phyloP scores from a whole-genome alignment of 2,329 filamentous ascomycete genomes.

The Diplodia sapinea region DNA sequence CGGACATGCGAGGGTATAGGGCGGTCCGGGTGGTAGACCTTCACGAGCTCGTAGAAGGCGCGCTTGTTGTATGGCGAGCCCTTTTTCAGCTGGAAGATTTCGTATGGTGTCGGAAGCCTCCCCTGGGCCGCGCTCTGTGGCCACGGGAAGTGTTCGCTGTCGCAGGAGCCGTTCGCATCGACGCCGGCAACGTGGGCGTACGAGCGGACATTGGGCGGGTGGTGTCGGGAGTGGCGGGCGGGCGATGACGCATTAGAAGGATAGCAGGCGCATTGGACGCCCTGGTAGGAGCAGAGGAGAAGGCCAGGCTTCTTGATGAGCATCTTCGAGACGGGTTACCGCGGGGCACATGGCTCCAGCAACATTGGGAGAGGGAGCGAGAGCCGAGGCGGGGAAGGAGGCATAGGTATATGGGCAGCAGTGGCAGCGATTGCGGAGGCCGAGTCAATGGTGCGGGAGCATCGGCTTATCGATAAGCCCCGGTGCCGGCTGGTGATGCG shows the following conservation, averaged over 20 bases:
- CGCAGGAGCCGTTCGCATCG: constrained; percentile 23
- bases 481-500: background rate
- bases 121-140: constrained; percentile 46
- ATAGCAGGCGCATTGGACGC: constrained; percentile 36
- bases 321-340: constrained; percentile 39
- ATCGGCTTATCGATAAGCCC: constrained; percentile 22
- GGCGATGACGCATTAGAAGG: constrained; percentile 50
- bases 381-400: background rate
- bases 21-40: constrained; percentile 92
- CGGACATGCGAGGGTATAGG: constrained; percentile 41
- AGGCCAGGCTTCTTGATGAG: constrained; percentile 46
- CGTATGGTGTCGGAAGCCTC: constrained; percentile 77
- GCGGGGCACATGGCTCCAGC: constrained; percentile 29
- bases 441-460: constrained; percentile 18
- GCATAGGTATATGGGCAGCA: background rate
- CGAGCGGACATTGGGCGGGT: constrained; percentile 36
- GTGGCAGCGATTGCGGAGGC: constrained; percentile 16
- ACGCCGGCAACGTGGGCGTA: constrained; percentile 40
- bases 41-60: constrained; percentile 88
- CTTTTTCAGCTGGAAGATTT: constrained; percentile 73
- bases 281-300: constrained; percentile 41
- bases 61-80: constrained; percentile 78
- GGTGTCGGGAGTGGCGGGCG: constrained; percentile 42
- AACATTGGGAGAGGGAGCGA: constrained; percentile 5
- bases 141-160: constrained; percentile 38